Evolutionary conservation across 2,329 filamentous ascomycete genomes (phyloP).

Genomic region (Beauveria pseudobassiana): DNA sequence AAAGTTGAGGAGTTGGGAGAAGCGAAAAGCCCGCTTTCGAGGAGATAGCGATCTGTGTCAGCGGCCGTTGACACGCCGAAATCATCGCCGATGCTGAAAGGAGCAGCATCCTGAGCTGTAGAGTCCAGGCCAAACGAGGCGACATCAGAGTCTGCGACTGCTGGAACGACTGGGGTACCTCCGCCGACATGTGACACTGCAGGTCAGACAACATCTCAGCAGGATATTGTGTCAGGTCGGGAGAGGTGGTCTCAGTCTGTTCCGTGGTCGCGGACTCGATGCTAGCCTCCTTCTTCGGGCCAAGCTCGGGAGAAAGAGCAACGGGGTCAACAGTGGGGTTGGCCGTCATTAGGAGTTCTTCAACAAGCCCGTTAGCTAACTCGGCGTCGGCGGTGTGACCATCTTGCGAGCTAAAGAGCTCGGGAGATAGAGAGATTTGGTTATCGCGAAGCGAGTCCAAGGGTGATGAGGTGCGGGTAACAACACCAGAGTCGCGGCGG

Average conservation of each 20-base stretch:
- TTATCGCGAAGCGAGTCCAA: conserved; percentile 36
- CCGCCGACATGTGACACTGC: conserved; percentile 97
- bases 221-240: conserved; percentile 99
- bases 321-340: conserved; percentile 52
- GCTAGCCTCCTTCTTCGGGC: conserved; percentile 40
- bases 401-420: conserved; percentile 47
- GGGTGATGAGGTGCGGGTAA: conserved; percentile 33
- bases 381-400: conserved; percentile 24
- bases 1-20: conserved; percentile 58
- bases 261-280: conserved; percentile 14
- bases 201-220: conserved; percentile 99
- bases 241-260: conserved; percentile 39
- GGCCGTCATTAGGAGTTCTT: conserved; percentile 36
- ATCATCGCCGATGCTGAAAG: conserved; percentile 62
- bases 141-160: conserved; percentile 32
- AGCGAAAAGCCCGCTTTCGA: conserved; percentile 71
- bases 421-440: conserved; percentile 50
- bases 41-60: conserved; percentile 68
- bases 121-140: conserved; percentile 36
- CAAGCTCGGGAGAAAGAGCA: conserved; percentile 51
- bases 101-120: conserved; percentile 53
- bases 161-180: conserved; percentile 42
- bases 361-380: conserved; percentile 29
- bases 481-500: conserved; percentile 34
- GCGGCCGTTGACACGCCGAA: conserved; percentile 59